These are phyloP conservation scores for Penicillium sp. DNA, from an alignment of 2,329 filamentous ascomycete species.

Conservation along the genomic window DNA sequence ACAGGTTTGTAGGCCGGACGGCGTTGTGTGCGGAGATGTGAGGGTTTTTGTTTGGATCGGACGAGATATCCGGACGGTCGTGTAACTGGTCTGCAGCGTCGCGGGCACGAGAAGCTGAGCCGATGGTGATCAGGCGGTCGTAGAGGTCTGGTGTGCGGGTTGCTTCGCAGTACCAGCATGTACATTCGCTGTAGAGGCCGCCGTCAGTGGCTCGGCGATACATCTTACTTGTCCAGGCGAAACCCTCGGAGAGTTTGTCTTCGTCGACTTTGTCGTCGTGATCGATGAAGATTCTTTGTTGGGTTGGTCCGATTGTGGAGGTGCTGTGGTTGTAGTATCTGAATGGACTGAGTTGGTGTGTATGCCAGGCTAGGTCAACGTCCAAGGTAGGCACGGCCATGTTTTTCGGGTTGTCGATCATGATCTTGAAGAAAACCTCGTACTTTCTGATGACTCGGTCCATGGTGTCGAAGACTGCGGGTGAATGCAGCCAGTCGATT, in stretches of 20 bases:
- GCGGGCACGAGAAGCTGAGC: constrained; percentile 55
- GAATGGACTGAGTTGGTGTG: constrained; percentile 31
- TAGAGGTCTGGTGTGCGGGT: constrained; percentile 61
- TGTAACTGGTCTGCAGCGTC: constrained; percentile 51
- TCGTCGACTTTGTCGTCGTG: constrained; percentile 85
- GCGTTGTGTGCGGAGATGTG: constrained; percentile 77
- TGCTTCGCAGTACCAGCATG: constrained; percentile 66
- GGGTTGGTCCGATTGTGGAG: constrained; percentile 30
- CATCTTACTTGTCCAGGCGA: constrained; percentile 70
- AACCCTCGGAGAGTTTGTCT: constrained; percentile 61
- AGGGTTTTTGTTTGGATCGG: constrained; percentile 57
- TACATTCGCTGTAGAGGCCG: constrained; percentile 57
- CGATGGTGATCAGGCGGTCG: constrained; percentile 41
- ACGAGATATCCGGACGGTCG: constrained; percentile 45
- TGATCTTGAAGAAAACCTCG: constrained; percentile 48
- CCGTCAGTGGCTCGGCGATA: constrained; percentile 67
- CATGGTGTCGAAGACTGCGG: constrained; percentile 65
- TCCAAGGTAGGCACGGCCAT: constrained; percentile 38
- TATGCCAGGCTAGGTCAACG: constrained; percentile 40
- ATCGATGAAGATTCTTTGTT: constrained; percentile 62
- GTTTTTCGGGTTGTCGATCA: constrained; percentile 35
- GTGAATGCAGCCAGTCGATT: constrained; percentile 78
- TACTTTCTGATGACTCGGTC: constrained; percentile 57
- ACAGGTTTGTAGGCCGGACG: constrained; percentile 43
- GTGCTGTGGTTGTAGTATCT: constrained; percentile 51